Percentiles rank a stretch among this genome's conserved stretches.
Evolutionary conservation across 2,329 filamentous ascomycete species (phyloP).

Genomic region (Trichoderma polysporum): DNA sequence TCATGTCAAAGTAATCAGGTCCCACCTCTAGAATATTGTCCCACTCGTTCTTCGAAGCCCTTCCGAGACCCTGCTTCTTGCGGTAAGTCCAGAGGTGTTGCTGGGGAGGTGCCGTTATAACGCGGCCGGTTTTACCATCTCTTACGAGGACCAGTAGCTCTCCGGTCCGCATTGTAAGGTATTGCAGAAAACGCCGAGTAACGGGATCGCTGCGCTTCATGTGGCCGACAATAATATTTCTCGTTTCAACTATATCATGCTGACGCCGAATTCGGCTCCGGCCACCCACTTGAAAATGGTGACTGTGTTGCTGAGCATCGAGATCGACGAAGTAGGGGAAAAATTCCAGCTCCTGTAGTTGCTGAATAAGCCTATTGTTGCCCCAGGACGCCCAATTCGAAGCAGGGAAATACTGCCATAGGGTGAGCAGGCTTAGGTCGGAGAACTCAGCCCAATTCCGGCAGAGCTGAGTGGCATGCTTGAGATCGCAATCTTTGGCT

Average conservation of each 20-base stretch:
- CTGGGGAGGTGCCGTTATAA: slow-evolving; percentile 30
- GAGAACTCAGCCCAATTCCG: slow-evolving; percentile 34
- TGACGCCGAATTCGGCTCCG: slow-evolving; percentile 26
- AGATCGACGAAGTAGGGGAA: slow-evolving; percentile 32
- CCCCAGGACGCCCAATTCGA: slow-evolving; percentile 31
- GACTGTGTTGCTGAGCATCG: slow-evolving; percentile 25
- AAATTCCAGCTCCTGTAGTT: slow-evolving; percentile 30
- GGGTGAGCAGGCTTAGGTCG: slow-evolving; percentile 28
- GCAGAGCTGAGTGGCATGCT: slow-evolving; percentile 31
- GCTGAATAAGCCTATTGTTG: slow-evolving; percentile 25
- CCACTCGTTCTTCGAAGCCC: slow-evolving; percentile 32
- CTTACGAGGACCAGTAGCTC: slow-evolving; percentile 30
- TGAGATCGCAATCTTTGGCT: slow-evolving; percentile 32
- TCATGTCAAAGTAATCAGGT: slow-evolving; percentile 29
- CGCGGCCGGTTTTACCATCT: slow-evolving; percentile 32
- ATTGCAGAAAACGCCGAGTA: slow-evolving; percentile 32
- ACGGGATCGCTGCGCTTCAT: slow-evolving; percentile 33
- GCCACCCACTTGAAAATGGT: slow-evolving; percentile 25
- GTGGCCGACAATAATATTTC: slow-evolving; percentile 31
- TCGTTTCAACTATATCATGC: slow-evolving; percentile 30
- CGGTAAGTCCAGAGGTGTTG: slow-evolving; percentile 31
- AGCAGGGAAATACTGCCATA: slow-evolving; percentile 32
- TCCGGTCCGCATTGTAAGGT: slow-evolving; percentile 29
- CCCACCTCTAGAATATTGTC: slow-evolving; percentile 27
- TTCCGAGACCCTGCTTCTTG: slow-evolving; percentile 28